These are phyloP conservation scores for Pseudodiploospora longispora DNA, from an alignment of 2,329 filamentous ascomycete species.

Conservation along the genomic window DNA sequence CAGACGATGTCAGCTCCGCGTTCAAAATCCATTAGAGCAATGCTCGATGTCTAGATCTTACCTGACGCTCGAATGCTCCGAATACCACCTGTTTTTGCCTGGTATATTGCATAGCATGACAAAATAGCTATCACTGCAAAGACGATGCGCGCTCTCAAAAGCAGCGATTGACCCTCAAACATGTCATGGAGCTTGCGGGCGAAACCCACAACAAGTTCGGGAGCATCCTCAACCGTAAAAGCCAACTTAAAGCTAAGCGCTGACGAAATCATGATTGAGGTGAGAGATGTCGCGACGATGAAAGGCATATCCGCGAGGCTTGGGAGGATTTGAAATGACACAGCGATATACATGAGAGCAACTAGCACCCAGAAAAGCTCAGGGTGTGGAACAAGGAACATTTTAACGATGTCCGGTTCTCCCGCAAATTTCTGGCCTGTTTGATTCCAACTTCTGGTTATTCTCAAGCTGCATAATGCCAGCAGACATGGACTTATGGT, in stretches of 20 bases:
- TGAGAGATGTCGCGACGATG: constrained; percentile 31
- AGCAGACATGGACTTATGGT: constrained; percentile 27
- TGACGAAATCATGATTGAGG: constrained; percentile 35
- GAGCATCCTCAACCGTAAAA: constrained; percentile 81
- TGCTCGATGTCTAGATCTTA: constrained; percentile 11
- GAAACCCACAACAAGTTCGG: constrained; percentile 60
- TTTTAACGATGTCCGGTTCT: constrained; percentile 76
- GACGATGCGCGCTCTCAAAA: constrained; percentile 41
- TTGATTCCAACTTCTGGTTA: constrained; percentile 83
- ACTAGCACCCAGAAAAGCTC: constrained; percentile 68
- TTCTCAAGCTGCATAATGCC: constrained; percentile 54
- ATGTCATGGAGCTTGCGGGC: constrained; percentile 31
- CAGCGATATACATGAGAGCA: constrained; percentile 57
- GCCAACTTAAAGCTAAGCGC: constrained; percentile 82
- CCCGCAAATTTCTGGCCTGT: constrained; percentile 94
- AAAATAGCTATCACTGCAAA: constrained; percentile 39
- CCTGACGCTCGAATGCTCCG: constrained; percentile 19
- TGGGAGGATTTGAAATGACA: constrained; percentile 38
- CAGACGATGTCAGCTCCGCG: constrained; percentile 10
- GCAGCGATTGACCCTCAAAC: constrained; percentile 35
- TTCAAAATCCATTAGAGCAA: background rate
- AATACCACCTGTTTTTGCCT: constrained; percentile 22
- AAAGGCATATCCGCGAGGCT: constrained; percentile 34
- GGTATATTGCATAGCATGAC: constrained; percentile 30
- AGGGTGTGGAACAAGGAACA: constrained; percentile 56